A percentile compares a stretch with the other conserved stretches of the same genome.
phyloP scores from a whole-genome alignment of 2,329 filamentous ascomycete genomes.

The Bipolaris victoriae region DNA sequence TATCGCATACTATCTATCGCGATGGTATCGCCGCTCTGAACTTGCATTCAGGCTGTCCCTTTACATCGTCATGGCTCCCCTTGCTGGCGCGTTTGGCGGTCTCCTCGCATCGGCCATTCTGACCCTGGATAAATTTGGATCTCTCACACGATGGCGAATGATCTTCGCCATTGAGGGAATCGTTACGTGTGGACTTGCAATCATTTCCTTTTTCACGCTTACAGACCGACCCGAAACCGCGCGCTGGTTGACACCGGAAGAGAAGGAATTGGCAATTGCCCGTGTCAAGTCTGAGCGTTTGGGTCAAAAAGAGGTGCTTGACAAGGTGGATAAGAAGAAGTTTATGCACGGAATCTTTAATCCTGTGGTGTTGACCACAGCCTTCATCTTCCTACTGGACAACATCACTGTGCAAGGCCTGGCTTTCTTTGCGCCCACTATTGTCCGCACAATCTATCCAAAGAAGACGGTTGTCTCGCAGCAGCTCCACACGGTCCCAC shows the following conservation, averaged over 20 bases:
- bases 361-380: slow-evolving; percentile 64
- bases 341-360: slow-evolving; percentile 67
- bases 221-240: slow-evolving; percentile 74
- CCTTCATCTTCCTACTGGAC: slow-evolving; percentile 67
- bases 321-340: slow-evolving; percentile 66
- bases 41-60: slow-evolving; percentile 70
- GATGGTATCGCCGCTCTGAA: slow-evolving; percentile 75
- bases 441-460: slow-evolving; percentile 72
- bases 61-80: slow-evolving; percentile 73
- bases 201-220: slow-evolving; percentile 68
- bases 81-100: slow-evolving; percentile 74
- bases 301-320: slow-evolving; percentile 66
- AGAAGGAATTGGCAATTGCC: slow-evolving; percentile 70
- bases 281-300: slow-evolving; percentile 73
- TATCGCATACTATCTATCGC: slow-evolving; percentile 73
- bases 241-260: slow-evolving; percentile 67
- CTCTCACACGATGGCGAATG: slow-evolving; percentile 68
- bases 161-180: slow-evolving; percentile 76
- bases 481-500: slow-evolving; percentile 73
- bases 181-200: slow-evolving; percentile 62
- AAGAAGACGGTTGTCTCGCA: slow-evolving; percentile 63
- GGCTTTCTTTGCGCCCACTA: slow-evolving; percentile 73
- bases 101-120: slow-evolving; percentile 68
- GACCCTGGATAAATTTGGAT: slow-evolving; percentile 63
- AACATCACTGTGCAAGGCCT: slow-evolving; percentile 75